Evolutionary conservation across 176 grass and related monocot genomes (phyloP), one percentile per base, ranked within the genome.

Genomic region (Zoysia pacifica): DNA sequence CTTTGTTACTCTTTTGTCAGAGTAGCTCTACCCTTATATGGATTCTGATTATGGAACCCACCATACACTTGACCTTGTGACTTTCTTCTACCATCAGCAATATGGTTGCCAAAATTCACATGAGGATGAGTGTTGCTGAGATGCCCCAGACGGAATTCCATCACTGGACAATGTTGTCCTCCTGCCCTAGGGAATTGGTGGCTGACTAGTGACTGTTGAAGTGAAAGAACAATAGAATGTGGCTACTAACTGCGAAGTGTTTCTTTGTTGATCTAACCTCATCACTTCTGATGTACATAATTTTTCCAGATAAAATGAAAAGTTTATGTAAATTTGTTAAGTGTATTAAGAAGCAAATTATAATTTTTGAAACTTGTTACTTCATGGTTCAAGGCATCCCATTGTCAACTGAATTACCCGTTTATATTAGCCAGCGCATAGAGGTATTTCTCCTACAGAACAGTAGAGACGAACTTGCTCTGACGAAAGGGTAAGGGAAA

Each of bases 1-100:
- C 86, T 99, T 56, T 89, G 97, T 86, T 96, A 99, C 87, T 99
- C 93, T 6, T 99, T 99, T 84, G 76, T 95, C 53, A 95, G 90
- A 83, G 90, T 99, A 39, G 88, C 64, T 40, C 48, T 95, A 61
- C 96, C 88, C 46, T 67, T 96, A 9, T 96, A 87, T 18, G 97
- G 93, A 15, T 75, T 93, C 68, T 99, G 72, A 95, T 59, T 86
- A 72, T 66, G 18, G 10, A 48, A 20, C 7, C 4, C 5, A 58
- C 5, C 37, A 35, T 78, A 12, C 0, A 62, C 45, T 60, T 61
- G n/a, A 39, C 58, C 18, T 62, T 76, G 28, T 74, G 6, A 19
- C 28, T 55, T 55, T 58, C 46, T 50, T 63, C 9, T 45, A 38
- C 48, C 67, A 54, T 61, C 78, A 35, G 66, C 58, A 66, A 44